Conservation (phyloP, 2,329 filamentous ascomycete species). For the Trichoderma simmonsii region DNA sequence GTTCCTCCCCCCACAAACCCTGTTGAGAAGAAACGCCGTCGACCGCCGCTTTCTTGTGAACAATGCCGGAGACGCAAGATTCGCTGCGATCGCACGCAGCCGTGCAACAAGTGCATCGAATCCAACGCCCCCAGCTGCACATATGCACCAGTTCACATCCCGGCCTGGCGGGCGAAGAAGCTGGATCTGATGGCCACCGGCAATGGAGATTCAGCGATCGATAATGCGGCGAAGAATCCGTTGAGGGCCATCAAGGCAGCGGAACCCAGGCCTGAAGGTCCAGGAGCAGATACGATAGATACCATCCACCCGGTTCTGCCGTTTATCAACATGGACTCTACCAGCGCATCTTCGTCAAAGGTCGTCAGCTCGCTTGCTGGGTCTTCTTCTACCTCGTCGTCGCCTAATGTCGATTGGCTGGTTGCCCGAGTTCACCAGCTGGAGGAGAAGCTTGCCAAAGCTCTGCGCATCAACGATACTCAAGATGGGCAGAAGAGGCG, state of each 20-base stretch:
- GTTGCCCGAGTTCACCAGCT: conserved; percentile 41
- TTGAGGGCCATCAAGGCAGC: conserved; percentile 9
- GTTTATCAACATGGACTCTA: background rate
- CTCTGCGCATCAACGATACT: conserved; percentile 25
- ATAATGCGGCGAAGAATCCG: background rate
- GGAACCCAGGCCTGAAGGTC: background rate
- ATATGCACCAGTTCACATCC: conserved; percentile 42
- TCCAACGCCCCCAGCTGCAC: conserved; percentile 54
- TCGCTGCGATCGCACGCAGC: conserved; percentile 56
- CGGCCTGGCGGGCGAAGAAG: conserved; percentile 28
- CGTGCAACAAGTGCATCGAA: conserved; percentile 59
- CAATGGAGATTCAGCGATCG: background rate
- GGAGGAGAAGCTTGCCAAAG: conserved; percentile 40
- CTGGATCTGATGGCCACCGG: background rate
- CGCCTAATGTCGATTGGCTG: conserved; percentile 33
- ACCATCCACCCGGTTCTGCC: background rate
- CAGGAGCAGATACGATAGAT: background rate
- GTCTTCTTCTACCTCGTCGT: conserved; percentile 24
- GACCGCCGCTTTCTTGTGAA: conserved; percentile 49
- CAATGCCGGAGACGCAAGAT: conserved; percentile 61
- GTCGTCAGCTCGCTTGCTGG: conserved; percentile 25
- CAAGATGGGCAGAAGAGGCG: conserved; percentile 16
- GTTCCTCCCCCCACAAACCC: background rate
- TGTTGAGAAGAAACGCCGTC: conserved; percentile 37
- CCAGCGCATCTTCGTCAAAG: conserved; percentile 24